Conservation (phyloP, 2,329 filamentous ascomycete species). For the Teratosphaeria destructans region DNA sequence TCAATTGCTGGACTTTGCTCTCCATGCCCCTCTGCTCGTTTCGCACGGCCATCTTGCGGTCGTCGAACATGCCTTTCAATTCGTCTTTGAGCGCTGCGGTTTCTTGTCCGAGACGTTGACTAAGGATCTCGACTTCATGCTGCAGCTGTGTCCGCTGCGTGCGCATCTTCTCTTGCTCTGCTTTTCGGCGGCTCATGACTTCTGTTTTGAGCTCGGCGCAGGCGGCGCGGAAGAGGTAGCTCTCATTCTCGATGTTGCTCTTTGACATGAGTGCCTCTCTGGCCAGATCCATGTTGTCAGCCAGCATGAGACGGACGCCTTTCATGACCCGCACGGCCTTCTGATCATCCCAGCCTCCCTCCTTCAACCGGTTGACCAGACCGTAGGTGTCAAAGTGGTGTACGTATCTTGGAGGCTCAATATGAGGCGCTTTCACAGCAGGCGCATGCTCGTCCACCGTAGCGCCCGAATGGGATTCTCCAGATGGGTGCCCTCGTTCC, state of each 20-base stretch:
- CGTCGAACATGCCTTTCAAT: slow-evolving; percentile 91
- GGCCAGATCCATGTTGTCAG: slow-evolving; percentile 70
- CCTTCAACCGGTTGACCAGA: slow-evolving; percentile 68
- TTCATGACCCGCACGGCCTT: slow-evolving; percentile 90
- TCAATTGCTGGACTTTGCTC: slow-evolving; percentile 78
- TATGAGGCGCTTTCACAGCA: slow-evolving; percentile 43
- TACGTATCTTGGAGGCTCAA: slow-evolving; percentile 67
- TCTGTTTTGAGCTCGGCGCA: slow-evolving; percentile 87
- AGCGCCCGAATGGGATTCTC: slow-evolving; percentile 19
- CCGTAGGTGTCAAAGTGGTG: slow-evolving; percentile 96
- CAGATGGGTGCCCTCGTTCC: slow-evolving; percentile 1
- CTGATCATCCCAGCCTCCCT: slow-evolving; percentile 57
- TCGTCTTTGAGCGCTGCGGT: slow-evolving; percentile 73
- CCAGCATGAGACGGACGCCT: slow-evolving; percentile 66
- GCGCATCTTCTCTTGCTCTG: slow-evolving; percentile 69
- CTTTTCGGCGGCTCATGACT: slow-evolving; percentile 64
- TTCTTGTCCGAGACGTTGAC: slow-evolving; percentile 77
- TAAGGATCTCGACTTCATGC: slow-evolving; percentile 89
- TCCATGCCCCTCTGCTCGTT: slow-evolving; percentile 81
- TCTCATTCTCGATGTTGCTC: slow-evolving; percentile 85
- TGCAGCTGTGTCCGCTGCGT: slow-evolving; percentile 77
- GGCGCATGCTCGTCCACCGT: slow-evolving; percentile 36
- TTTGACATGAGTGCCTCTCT: slow-evolving; percentile 75
- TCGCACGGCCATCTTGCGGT: slow-evolving; percentile 82
- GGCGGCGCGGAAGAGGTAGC: slow-evolving; percentile 86